These are phyloP conservation scores for Ceratobasidium papillatum DNA, from an alignment of 1,284 basidiomycete genomes.

Conservation along the genomic window DNA sequence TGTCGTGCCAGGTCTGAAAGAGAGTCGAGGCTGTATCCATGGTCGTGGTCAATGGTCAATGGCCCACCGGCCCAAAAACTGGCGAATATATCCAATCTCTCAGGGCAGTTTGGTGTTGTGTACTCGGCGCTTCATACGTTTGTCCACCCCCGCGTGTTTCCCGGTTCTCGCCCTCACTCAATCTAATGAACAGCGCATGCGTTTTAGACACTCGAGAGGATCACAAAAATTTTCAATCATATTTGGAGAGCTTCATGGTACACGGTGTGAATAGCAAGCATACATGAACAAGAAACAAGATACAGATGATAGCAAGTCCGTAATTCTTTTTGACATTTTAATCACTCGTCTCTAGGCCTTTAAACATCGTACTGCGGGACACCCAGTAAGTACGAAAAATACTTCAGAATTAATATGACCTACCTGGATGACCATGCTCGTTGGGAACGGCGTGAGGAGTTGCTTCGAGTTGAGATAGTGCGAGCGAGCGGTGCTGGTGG, in stretches of 20 bases:
- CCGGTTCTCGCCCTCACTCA: too few relatives aligned
- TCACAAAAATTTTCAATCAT: not conserved
- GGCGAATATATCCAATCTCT: not conserved
- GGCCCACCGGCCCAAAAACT: not conserved
- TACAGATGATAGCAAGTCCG: not conserved
- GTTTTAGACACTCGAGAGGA: not conserved
- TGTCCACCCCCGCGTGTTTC: too few relatives aligned
- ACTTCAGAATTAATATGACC: not conserved
- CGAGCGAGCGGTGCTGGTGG: constrained; percentile 52
- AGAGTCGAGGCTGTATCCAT: not conserved
- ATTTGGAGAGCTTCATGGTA: not conserved
- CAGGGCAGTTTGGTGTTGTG: not conserved
- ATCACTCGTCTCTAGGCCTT: not conserved
- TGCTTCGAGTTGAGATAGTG: constrained; percentile 60
- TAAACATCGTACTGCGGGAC: constrained; percentile 19
- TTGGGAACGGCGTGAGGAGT: constrained; percentile 62
- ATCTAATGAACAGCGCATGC: too few relatives aligned
- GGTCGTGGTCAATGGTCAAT: not conserved
- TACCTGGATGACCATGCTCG: constrained; percentile 59
- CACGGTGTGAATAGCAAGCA: not conserved
- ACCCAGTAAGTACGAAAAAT: not conserved
- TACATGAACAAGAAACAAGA: not conserved
- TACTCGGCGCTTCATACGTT: not conserved
- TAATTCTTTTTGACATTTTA: not conserved
- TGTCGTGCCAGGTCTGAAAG: not conserved